Conservation (phyloP, 1,284 basidiomycete genomes). For the Volvariella surrecta region DNA sequence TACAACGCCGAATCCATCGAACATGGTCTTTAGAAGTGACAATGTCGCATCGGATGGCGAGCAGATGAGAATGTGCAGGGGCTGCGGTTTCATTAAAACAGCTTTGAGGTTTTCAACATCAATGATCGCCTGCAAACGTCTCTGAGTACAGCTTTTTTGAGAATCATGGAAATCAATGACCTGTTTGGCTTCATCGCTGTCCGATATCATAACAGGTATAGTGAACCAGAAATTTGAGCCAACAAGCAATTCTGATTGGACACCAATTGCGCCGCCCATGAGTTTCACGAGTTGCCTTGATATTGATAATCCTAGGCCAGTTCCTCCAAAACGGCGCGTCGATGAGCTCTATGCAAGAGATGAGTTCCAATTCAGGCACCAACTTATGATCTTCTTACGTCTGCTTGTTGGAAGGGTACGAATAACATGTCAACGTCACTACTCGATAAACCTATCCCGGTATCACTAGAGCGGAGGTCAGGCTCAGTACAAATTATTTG, state of each 20-base stretch:
- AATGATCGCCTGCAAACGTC: constrained; percentile 22
- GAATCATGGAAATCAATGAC: constrained; percentile 24
- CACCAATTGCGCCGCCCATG: constrained; percentile 65
- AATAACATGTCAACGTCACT: constrained; percentile 59
- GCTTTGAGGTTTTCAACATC: constrained; percentile 39
- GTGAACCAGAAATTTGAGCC: constrained; percentile 68
- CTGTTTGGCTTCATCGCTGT: constrained; percentile 45
- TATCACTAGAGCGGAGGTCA: constrained; percentile 34
- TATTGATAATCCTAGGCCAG: constrained; percentile 64
- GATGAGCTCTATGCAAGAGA: constrained; percentile 41
- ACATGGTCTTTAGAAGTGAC: constrained; percentile 45
- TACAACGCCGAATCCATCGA: constrained; percentile 43
- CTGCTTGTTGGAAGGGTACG: constrained; percentile 67
- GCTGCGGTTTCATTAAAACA: constrained; percentile 33
- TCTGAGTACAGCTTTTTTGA: no score
- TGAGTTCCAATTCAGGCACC: background rate
- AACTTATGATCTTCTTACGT: constrained; percentile 22
- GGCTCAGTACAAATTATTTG: background rate
- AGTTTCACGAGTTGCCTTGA: constrained; percentile 63
- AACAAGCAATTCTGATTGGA: constrained; percentile 50
- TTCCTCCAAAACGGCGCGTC: constrained; percentile 62
- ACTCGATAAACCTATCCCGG: constrained; percentile 57
- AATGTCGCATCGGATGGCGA: constrained; percentile 51
- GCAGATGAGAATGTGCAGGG: constrained; percentile 44
- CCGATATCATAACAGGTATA: constrained; percentile 51